These are phyloP conservation scores for Vigna reflexopilosa DNA, from an alignment of 306 rosid genomes.

Conservation along the genomic window DNA sequence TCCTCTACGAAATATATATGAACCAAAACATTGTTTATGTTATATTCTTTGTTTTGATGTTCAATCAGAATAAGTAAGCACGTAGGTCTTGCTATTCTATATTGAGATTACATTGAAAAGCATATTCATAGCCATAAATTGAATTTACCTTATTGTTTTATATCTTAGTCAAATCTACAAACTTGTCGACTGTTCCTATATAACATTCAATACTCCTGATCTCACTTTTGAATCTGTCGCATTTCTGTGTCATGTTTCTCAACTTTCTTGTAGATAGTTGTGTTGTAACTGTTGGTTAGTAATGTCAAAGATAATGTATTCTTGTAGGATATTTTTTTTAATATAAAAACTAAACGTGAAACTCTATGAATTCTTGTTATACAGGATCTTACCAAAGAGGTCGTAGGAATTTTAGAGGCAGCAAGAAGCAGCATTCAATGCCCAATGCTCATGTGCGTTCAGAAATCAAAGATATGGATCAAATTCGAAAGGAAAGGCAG, in stretches of 20 bases:
- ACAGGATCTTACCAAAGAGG: constrained; percentile 59
- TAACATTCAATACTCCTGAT: not conserved
- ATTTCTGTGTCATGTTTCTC: constrained; percentile 2
- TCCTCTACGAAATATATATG: no score
- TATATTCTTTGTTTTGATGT: no score
- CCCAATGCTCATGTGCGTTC: constrained; percentile 80
- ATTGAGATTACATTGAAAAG: no score
- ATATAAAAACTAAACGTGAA: constrained; percentile 6
- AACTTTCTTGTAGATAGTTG: constrained; percentile 7
- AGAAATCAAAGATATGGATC: constrained; percentile 84
- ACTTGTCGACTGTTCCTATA: not conserved
- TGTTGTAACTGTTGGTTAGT: constrained; percentile 12
- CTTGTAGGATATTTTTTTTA: not conserved
- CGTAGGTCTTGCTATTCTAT: no score
- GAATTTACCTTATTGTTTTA: no score
- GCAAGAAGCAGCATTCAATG: constrained; percentile 59
- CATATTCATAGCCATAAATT: no score
- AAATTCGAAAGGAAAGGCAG: constrained; percentile 88
- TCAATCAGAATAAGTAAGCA: no score
- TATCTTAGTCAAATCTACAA: not conserved
- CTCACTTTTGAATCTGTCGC: not conserved
- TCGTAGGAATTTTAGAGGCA: constrained; percentile 49
- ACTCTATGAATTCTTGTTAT: constrained; percentile 26
- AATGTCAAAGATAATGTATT: constrained; percentile 13
- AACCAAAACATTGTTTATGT: no score